Evolutionary conservation across 352 stramenopile species (phyloP), one percentile per base, ranked within the genome.

Genomic region (Phytopythium oedochilum): DNA sequence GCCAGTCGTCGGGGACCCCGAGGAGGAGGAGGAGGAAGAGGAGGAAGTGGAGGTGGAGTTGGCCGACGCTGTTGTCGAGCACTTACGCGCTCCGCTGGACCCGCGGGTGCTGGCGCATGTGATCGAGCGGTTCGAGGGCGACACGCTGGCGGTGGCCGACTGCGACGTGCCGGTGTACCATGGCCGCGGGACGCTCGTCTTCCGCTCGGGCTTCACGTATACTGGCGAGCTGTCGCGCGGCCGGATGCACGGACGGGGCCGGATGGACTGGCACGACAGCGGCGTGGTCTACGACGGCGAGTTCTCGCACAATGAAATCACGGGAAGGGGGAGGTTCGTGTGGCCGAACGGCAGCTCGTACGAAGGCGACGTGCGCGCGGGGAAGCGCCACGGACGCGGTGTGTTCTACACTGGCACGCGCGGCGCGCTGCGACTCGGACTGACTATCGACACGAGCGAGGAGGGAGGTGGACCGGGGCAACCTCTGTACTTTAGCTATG

Each of bases 301-400:
- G 11, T 81, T 93, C 57, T 60, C 75, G 0, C 72, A 86, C 54
- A 96, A 94, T 43, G 71, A 83, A 45, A 79, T 94, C 34, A 63
- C 63, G 9, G 88, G 88, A 22, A 28, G 44, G 18, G 86, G 88
- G 0, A 64, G 50, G 39, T 94, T 91, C 54, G 66, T 34, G 39
- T 97, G 88, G 88, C 75, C 81, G 1, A 89, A 96, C 61, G 88
- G 87, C 1, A 92, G 71, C 29, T 76, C 57, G 23, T 97, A 97
- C 55, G 61, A 81, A 5, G 89, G 89, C 10, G 66, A 86, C 9
- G 75, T 96, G 0, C 58, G 75, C 28, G 44, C 66, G 15, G 86
- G 86, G 8, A 74, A 84, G 15, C 83, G 88, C 20, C 71, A 97
- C 48, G 89, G 89, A 9, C 56, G 74, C n/a, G 89, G 84, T 1